Conservation (phyloP, 805 yeast species). For the Grigorovia jiainica region DNA sequence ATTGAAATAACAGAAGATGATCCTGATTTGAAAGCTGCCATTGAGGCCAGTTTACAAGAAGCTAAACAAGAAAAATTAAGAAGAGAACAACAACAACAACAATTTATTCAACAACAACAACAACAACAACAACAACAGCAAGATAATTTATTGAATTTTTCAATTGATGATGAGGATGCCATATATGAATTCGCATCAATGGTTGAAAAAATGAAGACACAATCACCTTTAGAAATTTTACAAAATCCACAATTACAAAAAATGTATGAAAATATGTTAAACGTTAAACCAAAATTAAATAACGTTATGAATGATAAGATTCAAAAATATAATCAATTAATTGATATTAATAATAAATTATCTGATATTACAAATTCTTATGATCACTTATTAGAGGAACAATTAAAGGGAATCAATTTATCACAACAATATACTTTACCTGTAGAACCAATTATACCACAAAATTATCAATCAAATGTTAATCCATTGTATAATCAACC, state of each 20-base stretch:
- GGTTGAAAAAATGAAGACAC: conserved; percentile 42
- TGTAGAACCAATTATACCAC: conserved; percentile 20
- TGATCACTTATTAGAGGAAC: conserved; percentile 61
- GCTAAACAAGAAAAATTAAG: conserved; percentile 35
- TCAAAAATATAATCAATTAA: conserved; percentile 52
- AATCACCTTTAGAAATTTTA: conserved; percentile 34
- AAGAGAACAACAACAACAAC: conserved; percentile 16
- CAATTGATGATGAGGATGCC: conserved; percentile 58
- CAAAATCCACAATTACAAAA: conserved; percentile 26
- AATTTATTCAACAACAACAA: conserved; percentile 5
- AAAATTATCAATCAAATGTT: not conserved
- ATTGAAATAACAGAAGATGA: conserved; percentile 67
- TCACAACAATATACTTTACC: conserved; percentile 24
- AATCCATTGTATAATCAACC: conserved; percentile 3
- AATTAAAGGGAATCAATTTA: conserved; percentile 32
- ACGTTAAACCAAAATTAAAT: conserved; percentile 61
- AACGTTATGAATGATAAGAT: conserved; percentile 47
- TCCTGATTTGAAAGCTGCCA: conserved; percentile 87
- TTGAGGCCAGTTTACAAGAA: conserved; percentile 81
- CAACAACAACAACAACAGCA: conserved; percentile 6
- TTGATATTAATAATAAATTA: conserved; percentile 69
- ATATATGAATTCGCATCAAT: conserved; percentile 61
- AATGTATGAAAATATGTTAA: conserved; percentile 48
- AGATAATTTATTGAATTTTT: conserved; percentile 28
- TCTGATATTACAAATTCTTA: conserved; percentile 68